Base-by-base conservation (phyloP, 495 filamentous ascomycete species). In the Wilcoxina mikolae region DNA sequence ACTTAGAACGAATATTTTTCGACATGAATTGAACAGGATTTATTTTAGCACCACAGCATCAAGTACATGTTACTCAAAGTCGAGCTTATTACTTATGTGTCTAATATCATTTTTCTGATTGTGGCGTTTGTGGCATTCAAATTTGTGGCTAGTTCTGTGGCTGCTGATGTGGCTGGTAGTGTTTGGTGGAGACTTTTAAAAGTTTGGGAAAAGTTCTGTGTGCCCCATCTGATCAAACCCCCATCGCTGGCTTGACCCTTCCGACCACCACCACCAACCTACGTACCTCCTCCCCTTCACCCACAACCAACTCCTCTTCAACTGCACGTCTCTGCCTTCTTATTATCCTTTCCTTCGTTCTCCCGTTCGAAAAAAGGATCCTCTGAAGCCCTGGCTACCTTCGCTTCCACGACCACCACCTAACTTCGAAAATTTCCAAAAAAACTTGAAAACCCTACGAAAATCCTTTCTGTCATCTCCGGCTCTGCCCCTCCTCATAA, bases 381-480 rank as follows among this genome's bases (percentile, higher is more conserved):
- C 15, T 52, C 49, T 18, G 45, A 45, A 46, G 55, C 54, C 61
- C 51, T 65, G 64, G 62, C 60, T 57, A 45, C 54, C 42, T 57
- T 49, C 61, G 53, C 50, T 56, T 49, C 44, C 49, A 53, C 54
- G 35, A 43, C 51, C 44, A 28, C 53, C 24, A 45, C 38, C 53
- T 55, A 54, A 54, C 51, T 27, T 43, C 54, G 54, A 72, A 72
- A 72, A 66, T 39, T 55, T 55, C 54, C 59, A 72, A 74, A 74
- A 74, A 74, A 73, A 72, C 47, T 69, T 70, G 68, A 73, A 73
- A 73, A 58, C 57, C 58, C 56, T 57, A 48, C 59, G 68, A 70
- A 73, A 73, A 73, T 70, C 61, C 62, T 67, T 58, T 60, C 67
- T 71, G 65, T 65, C 57, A 55, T 56, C 59, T 51, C 59, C 38